A percentile compares a stretch with the other conserved stretches of the same genome.
These are phyloP conservation scores for Trichoderma aggressivum DNA, from an alignment of 2,329 filamentous ascomycete genomes.

Conservation along the genomic window DNA sequence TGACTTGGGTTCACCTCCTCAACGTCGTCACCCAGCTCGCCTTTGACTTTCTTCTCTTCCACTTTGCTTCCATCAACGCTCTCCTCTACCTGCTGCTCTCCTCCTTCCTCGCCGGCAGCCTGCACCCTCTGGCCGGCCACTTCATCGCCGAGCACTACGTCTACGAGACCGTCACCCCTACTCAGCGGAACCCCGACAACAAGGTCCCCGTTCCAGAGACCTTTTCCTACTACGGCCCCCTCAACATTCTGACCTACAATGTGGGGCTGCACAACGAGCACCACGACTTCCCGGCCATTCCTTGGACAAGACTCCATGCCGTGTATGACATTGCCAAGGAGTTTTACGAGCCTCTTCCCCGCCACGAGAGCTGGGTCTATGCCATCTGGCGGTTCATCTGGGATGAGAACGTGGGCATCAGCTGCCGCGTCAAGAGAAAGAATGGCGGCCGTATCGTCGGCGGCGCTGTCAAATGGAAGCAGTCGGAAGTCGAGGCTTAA, in stretches of 20 bases:
- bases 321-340: conserved; percentile 79
- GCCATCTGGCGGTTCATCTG: conserved; percentile 95
- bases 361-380: conserved; percentile 84
- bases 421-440: conserved; percentile 88
- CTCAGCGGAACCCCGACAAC: conserved; percentile 56
- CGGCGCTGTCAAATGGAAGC: conserved; percentile 55
- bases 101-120: conserved; percentile 87
- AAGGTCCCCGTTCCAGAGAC: conserved; percentile 78
- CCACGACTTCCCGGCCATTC: conserved; percentile 95
- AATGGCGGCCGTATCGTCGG: conserved; percentile 66
- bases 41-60: conserved; percentile 72
- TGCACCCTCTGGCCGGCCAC: conserved; percentile 93
- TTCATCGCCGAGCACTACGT: conserved; percentile 99
- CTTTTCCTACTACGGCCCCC: conserved; percentile 90
- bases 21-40: conserved; percentile 74
- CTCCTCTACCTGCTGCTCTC: conserved; percentile 82
- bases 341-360: conserved; percentile 86
- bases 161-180: conserved; percentile 60
- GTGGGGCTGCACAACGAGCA: conserved; percentile 98
- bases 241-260: conserved; percentile 94
- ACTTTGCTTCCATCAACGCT: conserved; percentile 57
- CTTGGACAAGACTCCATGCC: conserved; percentile 81
- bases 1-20: conserved; percentile 78
- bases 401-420: conserved; percentile 85
- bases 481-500: conserved; percentile 65